A percentile compares a stretch with the other conserved stretches of the same genome.
phyloP scores from a whole-genome alignment of 352 stramenopile species.

The Hyaloperonospora brassicae region DNA sequence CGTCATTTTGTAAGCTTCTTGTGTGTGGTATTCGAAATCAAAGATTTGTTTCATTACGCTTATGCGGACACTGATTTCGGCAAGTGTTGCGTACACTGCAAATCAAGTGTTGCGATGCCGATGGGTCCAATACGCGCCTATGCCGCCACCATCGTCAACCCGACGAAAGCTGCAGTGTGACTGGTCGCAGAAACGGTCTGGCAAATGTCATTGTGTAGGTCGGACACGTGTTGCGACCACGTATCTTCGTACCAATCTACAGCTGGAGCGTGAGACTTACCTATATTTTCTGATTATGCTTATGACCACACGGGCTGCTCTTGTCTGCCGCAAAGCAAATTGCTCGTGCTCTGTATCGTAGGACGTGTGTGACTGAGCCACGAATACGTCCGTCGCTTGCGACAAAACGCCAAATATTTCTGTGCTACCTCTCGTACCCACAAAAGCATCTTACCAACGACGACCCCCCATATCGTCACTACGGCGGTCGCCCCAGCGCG shows the following conservation, averaged over 20 bases:
- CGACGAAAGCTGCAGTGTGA: no score
- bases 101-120: no score
- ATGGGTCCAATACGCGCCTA: no score
- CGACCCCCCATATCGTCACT: constrained; percentile 21
- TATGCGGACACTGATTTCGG: no score
- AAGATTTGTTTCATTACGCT: no score
- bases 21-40: no score
- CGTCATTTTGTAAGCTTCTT: no score
- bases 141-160: no score
- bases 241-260: background rate
- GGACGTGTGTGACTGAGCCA: no score
- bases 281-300: constrained; percentile 24
- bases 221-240: background rate
- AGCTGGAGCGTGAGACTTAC: constrained; percentile 14
- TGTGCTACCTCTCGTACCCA: background rate
- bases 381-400: background rate
- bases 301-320: background rate
- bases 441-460: constrained; percentile 21
- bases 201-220: no score
- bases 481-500: constrained; percentile 63
- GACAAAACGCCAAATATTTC: background rate
- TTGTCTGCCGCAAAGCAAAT: constrained; percentile 14
- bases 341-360: constrained; percentile 9
- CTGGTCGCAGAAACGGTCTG: no score
- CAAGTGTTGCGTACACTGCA: no score